A percentile compares a stretch with the other conserved stretches of the same genome.
phyloP scores from a whole-genome alignment of 1,284 basidiomycete genomes.

The Ganoderma boninense region DNA sequence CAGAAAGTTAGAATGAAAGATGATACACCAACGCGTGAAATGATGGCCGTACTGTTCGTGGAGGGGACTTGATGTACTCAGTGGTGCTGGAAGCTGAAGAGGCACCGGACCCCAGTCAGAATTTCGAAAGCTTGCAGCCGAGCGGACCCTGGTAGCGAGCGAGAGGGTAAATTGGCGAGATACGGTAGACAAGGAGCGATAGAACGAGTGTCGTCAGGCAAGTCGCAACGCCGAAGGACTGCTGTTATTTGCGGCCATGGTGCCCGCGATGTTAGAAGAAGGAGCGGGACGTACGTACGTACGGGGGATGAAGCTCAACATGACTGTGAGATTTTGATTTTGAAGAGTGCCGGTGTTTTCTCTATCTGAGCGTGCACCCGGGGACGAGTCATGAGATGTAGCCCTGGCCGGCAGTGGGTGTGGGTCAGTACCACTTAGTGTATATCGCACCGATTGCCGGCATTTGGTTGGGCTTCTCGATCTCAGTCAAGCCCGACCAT shows the following conservation, averaged over 20 bases:
- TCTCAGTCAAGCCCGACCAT: too few species aligned
- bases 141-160: slow-evolving; percentile 35
- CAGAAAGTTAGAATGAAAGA: neutral
- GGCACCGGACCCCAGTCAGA: slow-evolving; percentile 25
- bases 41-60: slow-evolving; percentile 38
- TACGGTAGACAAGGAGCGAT: slow-evolving; percentile 13
- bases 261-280: neutral
- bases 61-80: slow-evolving; percentile 31
- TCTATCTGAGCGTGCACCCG: too few species aligned
- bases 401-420: too few species aligned
- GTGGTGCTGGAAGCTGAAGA: slow-evolving; percentile 31
- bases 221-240: neutral
- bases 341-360: too few species aligned
- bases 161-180: slow-evolving; percentile 18
- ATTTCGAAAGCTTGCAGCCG: slow-evolving; percentile 30
- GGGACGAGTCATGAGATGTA: too few species aligned
- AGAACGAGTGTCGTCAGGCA: slow-evolving; percentile 6
- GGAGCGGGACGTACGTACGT: neutral
- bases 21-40: slow-evolving; percentile 35
- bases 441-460: too few species aligned
- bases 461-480: too few species aligned
- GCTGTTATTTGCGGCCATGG: neutral
- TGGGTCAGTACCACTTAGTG: too few species aligned
- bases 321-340: neutral
- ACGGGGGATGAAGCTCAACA: too few species aligned